Percentiles rank a stretch among this genome's conserved stretches.
Evolutionary conservation across 2,329 filamentous ascomycete genomes (phyloP).

Genomic region (Fusarium annulatum): DNA sequence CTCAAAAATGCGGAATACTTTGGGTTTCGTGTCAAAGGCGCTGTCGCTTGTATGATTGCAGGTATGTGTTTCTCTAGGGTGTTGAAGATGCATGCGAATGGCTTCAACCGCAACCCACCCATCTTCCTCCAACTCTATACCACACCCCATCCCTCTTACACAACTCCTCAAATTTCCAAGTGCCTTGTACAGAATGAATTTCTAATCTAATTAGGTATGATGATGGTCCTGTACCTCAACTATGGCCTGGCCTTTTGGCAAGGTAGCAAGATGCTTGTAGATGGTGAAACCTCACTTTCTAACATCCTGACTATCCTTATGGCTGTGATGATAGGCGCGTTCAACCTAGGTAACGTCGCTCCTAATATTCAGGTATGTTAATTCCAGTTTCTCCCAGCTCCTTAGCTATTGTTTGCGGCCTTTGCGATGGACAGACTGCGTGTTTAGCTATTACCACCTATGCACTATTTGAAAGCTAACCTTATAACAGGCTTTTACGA

Average conservation of each 20-base stretch:
- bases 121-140: not conserved
- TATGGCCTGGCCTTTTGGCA: conserved; percentile 92
- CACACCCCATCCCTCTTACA: not conserved
- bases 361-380: conserved; percentile 74
- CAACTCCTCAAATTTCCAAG: not conserved
- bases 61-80: conserved; percentile 61
- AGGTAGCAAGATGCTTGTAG: conserved; percentile 79
- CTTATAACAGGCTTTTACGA: conserved; percentile 73
- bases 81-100: not conserved
- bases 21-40: conserved; percentile 80
- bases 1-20: conserved; percentile 77
- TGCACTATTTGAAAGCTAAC: not conserved
- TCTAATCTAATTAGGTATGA: conserved; percentile 82
- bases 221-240: conserved; percentile 85
- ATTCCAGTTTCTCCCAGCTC: no score
- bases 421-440: not conserved
- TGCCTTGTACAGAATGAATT: not conserved
- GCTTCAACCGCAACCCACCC: not conserved
- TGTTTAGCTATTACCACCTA: not conserved
- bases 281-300: conserved; percentile 72
- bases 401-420: not conserved
- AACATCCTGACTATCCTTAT: conserved; percentile 87
- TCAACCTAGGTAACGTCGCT: conserved; percentile 87
- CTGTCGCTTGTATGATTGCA: conserved; percentile 82
- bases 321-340: conserved; percentile 92